Base-by-base conservation (phyloP, 768 basidiomycete genomes). In the Phlebiopsis gigantea region DNA sequence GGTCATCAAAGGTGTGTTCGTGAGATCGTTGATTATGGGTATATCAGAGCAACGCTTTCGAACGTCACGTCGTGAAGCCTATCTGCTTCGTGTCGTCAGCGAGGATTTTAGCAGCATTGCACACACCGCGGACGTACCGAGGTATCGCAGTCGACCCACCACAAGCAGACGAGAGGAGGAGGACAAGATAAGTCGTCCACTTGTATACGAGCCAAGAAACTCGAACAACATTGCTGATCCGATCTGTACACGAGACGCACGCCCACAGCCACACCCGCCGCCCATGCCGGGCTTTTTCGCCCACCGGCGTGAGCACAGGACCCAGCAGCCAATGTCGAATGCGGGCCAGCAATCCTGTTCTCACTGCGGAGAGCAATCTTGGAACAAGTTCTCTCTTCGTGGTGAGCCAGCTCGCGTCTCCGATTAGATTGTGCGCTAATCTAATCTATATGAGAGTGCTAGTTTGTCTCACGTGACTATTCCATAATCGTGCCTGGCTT, bases 141-240 rank as follows among this genome's bases (percentile, higher is more conserved):
- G 50, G 50, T 51, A 51, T 51, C 34, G 50, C 50, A 25, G 17
- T n/a, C 29, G n/a, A 22, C n/a, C 31, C 34, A 9, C 22, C 31
- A 24, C 34, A 30, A 22, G 50, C 4, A 41, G 30, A 25, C 39
- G 50, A 25, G 50, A 51, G 50, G 17, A 51, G 50, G 31, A 51
- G 50, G 39, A 30, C 34, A 51, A 51, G 34, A 51, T 31, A 51
- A 31, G 34, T 31, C 22, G 24, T 5, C 12, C 4, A 12, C 14
- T 26, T 39, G n/a, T 45, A 19, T 50, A 26, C 34, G 31, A 25
- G 30, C 34, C 15, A 14, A 3, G 30, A 10, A 51, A 19, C n/a
- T 51, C 6, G n/a, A n/a, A n/a, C n/a, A 41, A 41, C 50, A 41
- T 51, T 31, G 31, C 22, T 39, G 50, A 51, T 51, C 50, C 34